Conservation (phyloP, 225 moss, liverwort and hornwort genomes). For the Anthoceros angustus region DNA sequence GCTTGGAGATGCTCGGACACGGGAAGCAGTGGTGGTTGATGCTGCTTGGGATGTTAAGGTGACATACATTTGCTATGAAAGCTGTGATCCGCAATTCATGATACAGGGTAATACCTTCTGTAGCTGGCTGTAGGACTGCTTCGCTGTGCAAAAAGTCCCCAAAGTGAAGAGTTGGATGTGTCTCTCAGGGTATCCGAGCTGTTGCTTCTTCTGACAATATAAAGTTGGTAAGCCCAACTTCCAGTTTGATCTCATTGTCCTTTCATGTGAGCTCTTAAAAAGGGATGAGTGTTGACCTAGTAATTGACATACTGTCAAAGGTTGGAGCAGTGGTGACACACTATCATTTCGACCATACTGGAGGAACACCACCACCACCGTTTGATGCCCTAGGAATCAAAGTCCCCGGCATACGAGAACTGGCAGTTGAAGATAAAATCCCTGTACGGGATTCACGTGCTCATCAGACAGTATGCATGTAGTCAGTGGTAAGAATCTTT, state of each 20-base stretch:
- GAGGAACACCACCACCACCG: constrained; percentile 89
- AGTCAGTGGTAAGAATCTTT: too few species aligned
- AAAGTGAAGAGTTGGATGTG: too few species aligned
- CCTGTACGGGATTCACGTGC: constrained; percentile 13
- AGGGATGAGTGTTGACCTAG: neutral
- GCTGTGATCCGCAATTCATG: too few species aligned
- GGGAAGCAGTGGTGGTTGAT: constrained; percentile 90
- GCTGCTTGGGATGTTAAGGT: constrained; percentile 89
- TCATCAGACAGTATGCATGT: too few species aligned
- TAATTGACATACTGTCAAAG: constrained; percentile 15
- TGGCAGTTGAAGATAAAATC: constrained; percentile 76
- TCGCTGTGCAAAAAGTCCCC: neutral
- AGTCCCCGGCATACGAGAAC: constrained; percentile 78
- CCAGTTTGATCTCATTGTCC: neutral
- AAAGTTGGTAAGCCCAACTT: constrained; percentile 30
- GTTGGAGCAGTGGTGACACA: constrained; percentile 93
- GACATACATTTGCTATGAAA: too few species aligned
- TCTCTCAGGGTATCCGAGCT: constrained; percentile 43
- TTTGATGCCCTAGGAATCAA: constrained; percentile 86
- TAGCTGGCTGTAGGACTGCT: too few species aligned
- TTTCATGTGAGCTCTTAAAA: neutral
- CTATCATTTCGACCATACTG: constrained; percentile 95
- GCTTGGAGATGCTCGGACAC: constrained; percentile 84
- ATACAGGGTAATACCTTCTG: too few species aligned
- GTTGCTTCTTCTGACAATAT: constrained; percentile 57